Conservation (phyloP, 805 yeast genomes). For the Candida yuanshanica region DNA sequence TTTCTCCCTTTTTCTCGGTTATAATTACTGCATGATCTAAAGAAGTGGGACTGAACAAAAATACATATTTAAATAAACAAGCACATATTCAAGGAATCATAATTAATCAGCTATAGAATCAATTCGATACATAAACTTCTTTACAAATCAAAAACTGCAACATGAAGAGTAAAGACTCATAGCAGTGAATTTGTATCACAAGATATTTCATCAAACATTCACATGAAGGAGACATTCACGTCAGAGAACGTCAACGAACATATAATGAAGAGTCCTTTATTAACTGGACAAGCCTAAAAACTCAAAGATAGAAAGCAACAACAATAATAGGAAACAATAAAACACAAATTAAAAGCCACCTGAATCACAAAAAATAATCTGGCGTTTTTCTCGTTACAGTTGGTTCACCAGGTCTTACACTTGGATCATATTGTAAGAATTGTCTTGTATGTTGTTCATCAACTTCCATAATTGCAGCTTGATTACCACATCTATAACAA, state of each 20-base stretch:
- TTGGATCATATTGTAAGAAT: conserved; percentile 92
- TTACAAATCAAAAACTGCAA: too few relatives aligned
- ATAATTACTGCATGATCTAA: too few relatives aligned
- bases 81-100: too few relatives aligned
- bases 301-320: background rate
- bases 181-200: background rate
- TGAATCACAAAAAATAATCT: conserved; percentile 75
- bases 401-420: conserved; percentile 97
- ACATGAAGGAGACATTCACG: too few relatives aligned
- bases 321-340: background rate
- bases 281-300: background rate
- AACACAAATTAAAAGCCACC: background rate
- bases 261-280: too few relatives aligned
- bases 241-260: too few relatives aligned
- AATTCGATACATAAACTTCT: too few relatives aligned
- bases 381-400: conserved; percentile 96
- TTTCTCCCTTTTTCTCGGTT: too few relatives aligned
- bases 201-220: background rate
- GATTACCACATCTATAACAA: conserved; percentile 96
- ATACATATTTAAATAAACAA: too few relatives aligned
- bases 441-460: conserved; percentile 90
- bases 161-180: background rate
- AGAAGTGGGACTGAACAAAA: too few relatives aligned
- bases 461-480: conserved; percentile 97
- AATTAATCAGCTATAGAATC: too few relatives aligned